phyloP scores from a whole-genome alignment of 2,329 filamentous ascomycete species.

The Sporothrix variecibatus region DNA sequence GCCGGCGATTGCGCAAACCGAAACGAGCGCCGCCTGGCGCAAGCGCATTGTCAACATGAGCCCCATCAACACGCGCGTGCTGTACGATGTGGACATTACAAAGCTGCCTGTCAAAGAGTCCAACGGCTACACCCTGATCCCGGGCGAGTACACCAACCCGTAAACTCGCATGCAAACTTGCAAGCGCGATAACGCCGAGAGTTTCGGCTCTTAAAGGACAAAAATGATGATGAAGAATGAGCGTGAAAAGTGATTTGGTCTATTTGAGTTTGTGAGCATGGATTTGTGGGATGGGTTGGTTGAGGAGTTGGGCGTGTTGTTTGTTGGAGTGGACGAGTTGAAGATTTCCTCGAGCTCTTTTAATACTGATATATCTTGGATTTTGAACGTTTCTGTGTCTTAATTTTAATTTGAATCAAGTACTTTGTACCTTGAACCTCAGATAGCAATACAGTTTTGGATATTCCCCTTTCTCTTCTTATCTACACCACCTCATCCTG shows the following conservation, averaged over 20 bases:
- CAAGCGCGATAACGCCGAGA: too few species aligned
- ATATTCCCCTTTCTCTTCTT: too few species aligned
- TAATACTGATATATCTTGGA: not conserved
- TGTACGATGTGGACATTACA: slow-evolving; percentile 43
- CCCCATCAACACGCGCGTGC: slow-evolving; percentile 44
- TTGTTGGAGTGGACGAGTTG: slow-evolving; percentile 6
- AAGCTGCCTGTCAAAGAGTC: slow-evolving; percentile 31
- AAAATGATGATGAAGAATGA: not conserved
- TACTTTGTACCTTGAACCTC: not conserved
- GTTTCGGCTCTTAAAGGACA: not conserved
- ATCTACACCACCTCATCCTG: slow-evolving; percentile 47
- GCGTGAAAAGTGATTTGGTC: not conserved
- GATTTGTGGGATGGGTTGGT: slow-evolving; percentile 2
- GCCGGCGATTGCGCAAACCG: slow-evolving; percentile 33
- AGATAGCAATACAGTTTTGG: not conserved
- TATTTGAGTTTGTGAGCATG: slow-evolving; percentile 3
- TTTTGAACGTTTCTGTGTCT: not conserved
- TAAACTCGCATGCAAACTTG: too few species aligned
- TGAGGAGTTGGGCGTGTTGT: not conserved
- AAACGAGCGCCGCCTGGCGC: slow-evolving; percentile 25
- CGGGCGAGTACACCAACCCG: slow-evolving; percentile 46
- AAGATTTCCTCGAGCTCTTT: not conserved
- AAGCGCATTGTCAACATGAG: slow-evolving; percentile 27
- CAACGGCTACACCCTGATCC: slow-evolving; percentile 37
- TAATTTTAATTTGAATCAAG: not conserved